These are phyloP conservation scores for Hyphopichia homilentoma DNA, from an alignment of 805 yeast species.

Conservation along the genomic window DNA sequence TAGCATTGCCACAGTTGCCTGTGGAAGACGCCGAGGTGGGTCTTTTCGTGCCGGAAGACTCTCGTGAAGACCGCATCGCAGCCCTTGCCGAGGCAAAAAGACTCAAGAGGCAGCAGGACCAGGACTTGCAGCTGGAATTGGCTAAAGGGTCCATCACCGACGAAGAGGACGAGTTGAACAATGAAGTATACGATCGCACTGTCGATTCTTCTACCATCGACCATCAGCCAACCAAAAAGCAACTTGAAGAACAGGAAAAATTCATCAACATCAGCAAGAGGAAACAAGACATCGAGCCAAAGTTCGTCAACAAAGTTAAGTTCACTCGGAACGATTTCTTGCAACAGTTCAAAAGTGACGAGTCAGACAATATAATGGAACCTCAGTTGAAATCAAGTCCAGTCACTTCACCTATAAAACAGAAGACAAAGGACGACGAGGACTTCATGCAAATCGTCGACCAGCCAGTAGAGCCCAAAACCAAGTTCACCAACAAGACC, in stretches of 20 bases:
- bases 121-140: slow-evolving; percentile 11
- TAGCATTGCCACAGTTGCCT: slow-evolving; percentile 2
- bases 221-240: slow-evolving; percentile 15
- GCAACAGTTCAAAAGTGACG: slow-evolving; percentile 29
- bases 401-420: slow-evolving; percentile 26
- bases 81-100: slow-evolving; percentile 17
- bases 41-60: no score
- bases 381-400: slow-evolving; percentile 30
- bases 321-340: slow-evolving; percentile 31
- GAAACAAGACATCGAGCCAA: slow-evolving; percentile 26
- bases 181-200: slow-evolving; percentile 17
- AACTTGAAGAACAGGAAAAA: slow-evolving; percentile 28
- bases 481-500: slow-evolving; percentile 10
- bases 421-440: slow-evolving; percentile 1
- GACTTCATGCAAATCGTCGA: background rate
- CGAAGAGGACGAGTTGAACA: slow-evolving; percentile 35
- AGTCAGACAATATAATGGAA: no score
- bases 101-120: slow-evolving; percentile 13
- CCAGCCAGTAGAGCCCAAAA: background rate
- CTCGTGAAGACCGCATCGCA: slow-evolving; percentile 12
- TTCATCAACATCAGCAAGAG: slow-evolving; percentile 33
- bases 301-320: slow-evolving; percentile 18
- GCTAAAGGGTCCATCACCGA: slow-evolving; percentile 34
- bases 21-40: background rate
- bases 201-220: slow-evolving; percentile 14